These are phyloP conservation scores for Tetrapisispora pingtungensis DNA, from an alignment of 805 yeast genomes.

Conservation along the genomic window DNA sequence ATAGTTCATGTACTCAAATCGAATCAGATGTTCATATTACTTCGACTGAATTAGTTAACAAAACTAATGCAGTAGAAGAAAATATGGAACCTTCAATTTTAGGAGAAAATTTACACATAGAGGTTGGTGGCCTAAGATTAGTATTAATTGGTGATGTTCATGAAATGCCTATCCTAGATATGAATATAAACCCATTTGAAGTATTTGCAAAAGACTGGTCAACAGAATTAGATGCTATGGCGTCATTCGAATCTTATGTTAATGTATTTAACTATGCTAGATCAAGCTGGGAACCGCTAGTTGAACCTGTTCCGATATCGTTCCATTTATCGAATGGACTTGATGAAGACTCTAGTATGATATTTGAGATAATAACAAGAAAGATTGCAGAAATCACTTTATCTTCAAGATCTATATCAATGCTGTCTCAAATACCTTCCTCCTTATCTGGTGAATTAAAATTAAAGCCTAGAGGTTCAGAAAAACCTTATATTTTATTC, in stretches of 20 bases:
- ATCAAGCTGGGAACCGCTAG: conserved; percentile 89
- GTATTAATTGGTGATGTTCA: conserved; percentile 86
- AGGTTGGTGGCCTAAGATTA: conserved; percentile 65
- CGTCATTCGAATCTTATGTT: conserved; percentile 52
- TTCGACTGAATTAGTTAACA: not conserved
- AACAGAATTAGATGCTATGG: conserved; percentile 61
- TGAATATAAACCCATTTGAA: conserved; percentile 61
- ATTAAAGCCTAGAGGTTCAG: conserved; percentile 60
- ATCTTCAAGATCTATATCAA: conserved; percentile 71
- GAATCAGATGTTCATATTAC: not conserved
- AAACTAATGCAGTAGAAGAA: conserved; percentile 17
- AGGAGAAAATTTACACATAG: conserved; percentile 58
- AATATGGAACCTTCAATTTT: conserved; percentile 36
- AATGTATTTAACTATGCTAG: conserved; percentile 81
- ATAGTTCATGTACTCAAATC: conserved; percentile 2
- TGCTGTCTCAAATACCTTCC: conserved; percentile 57
- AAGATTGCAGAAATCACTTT: conserved; percentile 70
- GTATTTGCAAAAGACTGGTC: conserved; percentile 76
- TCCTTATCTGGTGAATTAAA: conserved; percentile 44
- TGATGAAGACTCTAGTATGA: conserved; percentile 38
- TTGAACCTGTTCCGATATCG: conserved; percentile 81
- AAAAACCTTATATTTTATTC: conserved; percentile 67
- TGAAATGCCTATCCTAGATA: conserved; percentile 78
- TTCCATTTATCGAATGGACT: conserved; percentile 48
- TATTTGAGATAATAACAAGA: conserved; percentile 65